Conservation (phyloP, 1,284 basidiomycete genomes). For the Ceratobasidium sp. region DNA sequence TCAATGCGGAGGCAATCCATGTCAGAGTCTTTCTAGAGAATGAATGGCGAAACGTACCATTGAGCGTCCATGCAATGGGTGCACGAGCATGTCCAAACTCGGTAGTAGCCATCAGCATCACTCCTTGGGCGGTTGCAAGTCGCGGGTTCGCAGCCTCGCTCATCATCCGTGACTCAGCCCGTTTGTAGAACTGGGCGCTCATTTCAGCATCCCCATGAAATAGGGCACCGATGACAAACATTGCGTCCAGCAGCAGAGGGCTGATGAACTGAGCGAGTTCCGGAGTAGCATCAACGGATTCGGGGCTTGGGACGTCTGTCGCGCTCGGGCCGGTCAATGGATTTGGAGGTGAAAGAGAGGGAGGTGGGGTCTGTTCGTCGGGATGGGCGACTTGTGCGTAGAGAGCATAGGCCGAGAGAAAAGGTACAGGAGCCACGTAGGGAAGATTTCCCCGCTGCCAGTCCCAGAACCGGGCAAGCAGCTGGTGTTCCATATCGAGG, state of each 20-base stretch:
- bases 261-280: conserved; percentile 14
- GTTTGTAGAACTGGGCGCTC: background rate
- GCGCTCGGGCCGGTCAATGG: background rate
- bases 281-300: background rate
- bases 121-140: conserved; percentile 1
- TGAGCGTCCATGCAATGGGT: conserved; percentile 1
- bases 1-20: too few relatives aligned
- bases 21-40: background rate
- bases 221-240: background rate
- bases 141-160: background rate
- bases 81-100: conserved; percentile 10
- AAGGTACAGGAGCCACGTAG: conserved; percentile 8
- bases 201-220: conserved; percentile 1
- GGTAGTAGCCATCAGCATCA: background rate
- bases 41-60: background rate
- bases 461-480: conserved; percentile 16
- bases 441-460: conserved; percentile 10
- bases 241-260: conserved; percentile 4
- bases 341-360: background rate
- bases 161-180: background rate
- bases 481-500: conserved; percentile 4
- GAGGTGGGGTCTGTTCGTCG: background rate
- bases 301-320: background rate
- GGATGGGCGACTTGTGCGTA: background rate
- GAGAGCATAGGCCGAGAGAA: conserved; percentile 14